Evolutionary conservation across 257 asterid genomes (phyloP).

Genomic region (Nicotiana paniculata): DNA sequence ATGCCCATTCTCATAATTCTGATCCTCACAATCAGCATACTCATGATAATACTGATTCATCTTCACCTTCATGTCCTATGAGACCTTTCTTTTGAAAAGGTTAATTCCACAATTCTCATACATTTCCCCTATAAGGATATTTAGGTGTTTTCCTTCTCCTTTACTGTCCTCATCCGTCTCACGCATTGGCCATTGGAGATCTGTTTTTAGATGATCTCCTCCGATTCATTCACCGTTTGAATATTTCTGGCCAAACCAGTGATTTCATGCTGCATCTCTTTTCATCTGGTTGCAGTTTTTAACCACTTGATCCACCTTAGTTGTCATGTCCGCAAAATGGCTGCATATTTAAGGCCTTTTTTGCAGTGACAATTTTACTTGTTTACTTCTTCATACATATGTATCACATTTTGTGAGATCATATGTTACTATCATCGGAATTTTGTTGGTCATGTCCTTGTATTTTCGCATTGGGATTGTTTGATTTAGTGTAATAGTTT

Average conservation of each 20-base stretch:
- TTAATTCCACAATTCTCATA: background rate
- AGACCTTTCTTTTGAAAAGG: slow-evolving; percentile 38
- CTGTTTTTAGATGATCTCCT: background rate
- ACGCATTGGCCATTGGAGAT: background rate
- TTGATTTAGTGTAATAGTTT: background rate
- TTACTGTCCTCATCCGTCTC: background rate
- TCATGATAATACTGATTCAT: slow-evolving; percentile 22
- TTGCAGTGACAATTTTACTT: slow-evolving; percentile 7
- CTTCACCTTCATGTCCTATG: slow-evolving; percentile 33
- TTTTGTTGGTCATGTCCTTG: background rate
- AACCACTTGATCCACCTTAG: background rate
- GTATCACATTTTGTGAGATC: background rate
- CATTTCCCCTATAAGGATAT: background rate
- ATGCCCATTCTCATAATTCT: slow-evolving; percentile 22
- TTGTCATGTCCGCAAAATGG: slow-evolving; percentile 16
- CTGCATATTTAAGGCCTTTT: slow-evolving; percentile 35
- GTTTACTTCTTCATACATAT: background rate
- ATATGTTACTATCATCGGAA: background rate
- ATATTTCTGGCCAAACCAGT: background rate
- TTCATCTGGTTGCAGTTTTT: slow-evolving; percentile 13
- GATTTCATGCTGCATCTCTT: background rate
- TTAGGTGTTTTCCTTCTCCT: background rate
- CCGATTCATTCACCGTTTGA: background rate
- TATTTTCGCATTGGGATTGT: background rate
- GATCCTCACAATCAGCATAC: slow-evolving; percentile 31